Percentiles rank a stretch among this genome's conserved stretches.
Evolutionary conservation across 2,329 filamentous ascomycete species (phyloP).

Genomic region (Aureobasidium sp.): DNA sequence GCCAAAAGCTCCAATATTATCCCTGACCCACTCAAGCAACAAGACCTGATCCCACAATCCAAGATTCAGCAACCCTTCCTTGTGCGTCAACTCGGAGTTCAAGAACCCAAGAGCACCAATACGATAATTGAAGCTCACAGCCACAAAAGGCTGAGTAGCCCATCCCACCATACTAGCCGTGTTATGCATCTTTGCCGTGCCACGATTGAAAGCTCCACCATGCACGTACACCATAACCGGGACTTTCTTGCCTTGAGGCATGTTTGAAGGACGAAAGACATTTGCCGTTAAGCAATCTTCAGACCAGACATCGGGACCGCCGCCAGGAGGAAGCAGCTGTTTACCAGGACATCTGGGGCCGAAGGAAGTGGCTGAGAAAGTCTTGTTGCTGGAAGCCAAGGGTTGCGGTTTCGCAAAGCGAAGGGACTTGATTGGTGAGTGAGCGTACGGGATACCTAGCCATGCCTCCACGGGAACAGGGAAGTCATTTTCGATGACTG

Average conservation of each 20-base stretch:
- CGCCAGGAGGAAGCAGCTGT: conserved; percentile 7
- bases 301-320: background rate
- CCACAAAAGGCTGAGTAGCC: conserved; percentile 27
- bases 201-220: conserved; percentile 48
- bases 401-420: conserved; percentile 31
- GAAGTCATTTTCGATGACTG: conserved; percentile 16
- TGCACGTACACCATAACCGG: conserved; percentile 54
- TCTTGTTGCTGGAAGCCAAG: conserved; percentile 26
- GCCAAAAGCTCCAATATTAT: conserved; percentile 32
- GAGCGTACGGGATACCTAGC: conserved; percentile 19
- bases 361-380: conserved; percentile 24
- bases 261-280: conserved; percentile 41
- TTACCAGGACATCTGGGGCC: conserved; percentile 20
- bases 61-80: conserved; percentile 40
- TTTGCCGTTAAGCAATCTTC: conserved; percentile 55
- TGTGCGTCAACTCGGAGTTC: conserved; percentile 42
- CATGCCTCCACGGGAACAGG: conserved; percentile 19
- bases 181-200: conserved; percentile 46
- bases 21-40: conserved; percentile 32
- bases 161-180: conserved; percentile 54
- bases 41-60: conserved; percentile 16
- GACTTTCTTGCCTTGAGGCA: conserved; percentile 26
- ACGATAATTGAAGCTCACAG: conserved; percentile 30
- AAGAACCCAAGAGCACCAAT: conserved; percentile 62
- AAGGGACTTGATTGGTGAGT: conserved; percentile 17